Evolutionary conservation across 1,284 basidiomycete species (phyloP), one percentile per base, ranked within the genome.

Genomic region (Cryptococcus sp.): DNA sequence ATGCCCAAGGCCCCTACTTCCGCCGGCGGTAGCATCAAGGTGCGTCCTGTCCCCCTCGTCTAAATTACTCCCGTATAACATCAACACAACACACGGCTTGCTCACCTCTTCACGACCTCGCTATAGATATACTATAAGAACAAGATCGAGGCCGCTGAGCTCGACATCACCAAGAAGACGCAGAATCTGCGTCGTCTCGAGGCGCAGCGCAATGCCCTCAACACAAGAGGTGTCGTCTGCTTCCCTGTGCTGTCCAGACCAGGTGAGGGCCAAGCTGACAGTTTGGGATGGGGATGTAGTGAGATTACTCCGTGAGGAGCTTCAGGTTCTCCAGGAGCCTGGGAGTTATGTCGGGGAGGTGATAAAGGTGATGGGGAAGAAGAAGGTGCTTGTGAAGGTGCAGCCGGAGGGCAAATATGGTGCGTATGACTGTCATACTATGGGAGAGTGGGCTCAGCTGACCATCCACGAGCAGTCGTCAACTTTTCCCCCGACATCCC

Each of bases 371-470:
- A 98, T 98, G 95, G 91, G 94, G 59, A 98, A 98, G 87, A 98
- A 88, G 77, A 97, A 97, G 79, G 93, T 98, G 4, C 80, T 98
- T 44, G 95, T 98, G 67, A 98, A 98, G 78, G 92, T 98, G 8
- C 95, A 98, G 76, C 95, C 95, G 0, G 95, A 98, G 79, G 94
- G 94, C 59, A 97, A 98, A 84, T 98, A 97, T 79, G 92, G 91
- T 94, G 62, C 69, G 80, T 71, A 13, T 24, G 7, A 24, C 18
- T 4, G n/a, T 47, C 46, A 16, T 36, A 33, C 28, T 33, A 4
- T 33, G 5, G 5, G 4, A 33, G 4, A 9, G 20, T 16, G 28
- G 23, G 24, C 45, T 43, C 33, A 40, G 24, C 23, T 51, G 20
- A 52, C n/a, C 52, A 47, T 33, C 28, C 20, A 12, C 16, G 15